These are phyloP conservation scores for Aspergillus versicolor DNA, from an alignment of 2,329 filamentous ascomycete species.

Conservation along the genomic window DNA sequence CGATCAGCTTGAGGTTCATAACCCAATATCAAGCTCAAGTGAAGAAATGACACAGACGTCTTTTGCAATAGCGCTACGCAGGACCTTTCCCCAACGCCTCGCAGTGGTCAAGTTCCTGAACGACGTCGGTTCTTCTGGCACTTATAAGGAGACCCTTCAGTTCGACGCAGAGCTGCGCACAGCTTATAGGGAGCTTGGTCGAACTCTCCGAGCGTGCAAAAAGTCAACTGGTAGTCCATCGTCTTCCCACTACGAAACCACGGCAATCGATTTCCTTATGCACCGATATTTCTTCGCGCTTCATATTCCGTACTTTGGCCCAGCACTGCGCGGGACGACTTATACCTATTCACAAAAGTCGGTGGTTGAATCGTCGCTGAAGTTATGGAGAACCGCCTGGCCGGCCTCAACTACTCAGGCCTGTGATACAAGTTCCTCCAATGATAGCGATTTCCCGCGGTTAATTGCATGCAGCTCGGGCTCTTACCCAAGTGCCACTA, in stretches of 20 bases:
- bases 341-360: conserved; percentile 52
- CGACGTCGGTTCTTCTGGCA: conserved; percentile 15
- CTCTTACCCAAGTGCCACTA: conserved; percentile 15
- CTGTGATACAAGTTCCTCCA: neutral
- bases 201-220: conserved; percentile 21
- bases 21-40: conserved; percentile 27
- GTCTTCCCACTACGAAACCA: conserved; percentile 17
- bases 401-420: conserved; percentile 23
- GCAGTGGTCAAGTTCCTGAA: conserved; percentile 32
- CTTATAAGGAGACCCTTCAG: conserved; percentile 25
- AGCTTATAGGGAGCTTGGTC: conserved; percentile 45
- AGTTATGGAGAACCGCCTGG: conserved; percentile 45
- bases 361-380: conserved; percentile 49
- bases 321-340: conserved; percentile 18
- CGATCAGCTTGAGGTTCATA: conserved; percentile 31
- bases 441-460: conserved; percentile 37
- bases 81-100: conserved; percentile 38
- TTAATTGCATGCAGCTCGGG: conserved; percentile 40
- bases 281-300: conserved; percentile 29
- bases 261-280: conserved; percentile 27
- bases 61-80: conserved; percentile 36
- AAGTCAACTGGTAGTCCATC: neutral
- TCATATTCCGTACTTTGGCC: conserved; percentile 30
- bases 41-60: conserved; percentile 35
- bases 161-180: conserved; percentile 46